A percentile compares a stretch with the other conserved stretches of the same genome.
phyloP scores from a whole-genome alignment of 805 yeast genomes.

The Candida ficus region DNA sequence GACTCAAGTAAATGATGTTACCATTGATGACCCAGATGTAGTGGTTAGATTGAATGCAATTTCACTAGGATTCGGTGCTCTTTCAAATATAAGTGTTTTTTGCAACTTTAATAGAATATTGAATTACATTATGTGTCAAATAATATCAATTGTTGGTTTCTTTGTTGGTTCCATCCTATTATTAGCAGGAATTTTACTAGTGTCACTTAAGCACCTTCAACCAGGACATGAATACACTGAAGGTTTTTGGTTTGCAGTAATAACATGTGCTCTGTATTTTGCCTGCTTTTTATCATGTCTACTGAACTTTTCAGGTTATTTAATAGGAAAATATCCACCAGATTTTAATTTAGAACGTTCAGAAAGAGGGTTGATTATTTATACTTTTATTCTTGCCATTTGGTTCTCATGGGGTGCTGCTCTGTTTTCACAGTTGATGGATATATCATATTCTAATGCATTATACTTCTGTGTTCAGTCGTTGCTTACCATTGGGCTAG shows the following conservation, averaged over 20 bases:
- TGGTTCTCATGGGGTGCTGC: constrained; percentile 77
- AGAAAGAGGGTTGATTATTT: constrained; percentile 71
- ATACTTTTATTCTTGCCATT: constrained; percentile 54
- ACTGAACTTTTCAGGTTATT: constrained; percentile 60
- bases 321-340: constrained; percentile 57
- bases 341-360: constrained; percentile 58
- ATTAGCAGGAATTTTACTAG: constrained; percentile 40
- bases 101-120: constrained; percentile 61
- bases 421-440: constrained; percentile 41
- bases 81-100: constrained; percentile 64
- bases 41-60: constrained; percentile 43
- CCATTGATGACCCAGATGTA: not conserved
- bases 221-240: constrained; percentile 35
- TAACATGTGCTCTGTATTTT: constrained; percentile 60
- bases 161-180: constrained; percentile 51
- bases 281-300: constrained; percentile 47
- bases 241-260: constrained; percentile 77
- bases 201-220: constrained; percentile 26
- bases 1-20: constrained; percentile 26
- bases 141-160: constrained; percentile 61
- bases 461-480: constrained; percentile 72
- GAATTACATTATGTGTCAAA: constrained; percentile 56
- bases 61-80: constrained; percentile 57
- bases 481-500: constrained; percentile 73
- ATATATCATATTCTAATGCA: constrained; percentile 57